Base-by-base conservation (phyloP, 192 early-diverging fungal genomes). In the Chytriomyces confervae region DNA sequence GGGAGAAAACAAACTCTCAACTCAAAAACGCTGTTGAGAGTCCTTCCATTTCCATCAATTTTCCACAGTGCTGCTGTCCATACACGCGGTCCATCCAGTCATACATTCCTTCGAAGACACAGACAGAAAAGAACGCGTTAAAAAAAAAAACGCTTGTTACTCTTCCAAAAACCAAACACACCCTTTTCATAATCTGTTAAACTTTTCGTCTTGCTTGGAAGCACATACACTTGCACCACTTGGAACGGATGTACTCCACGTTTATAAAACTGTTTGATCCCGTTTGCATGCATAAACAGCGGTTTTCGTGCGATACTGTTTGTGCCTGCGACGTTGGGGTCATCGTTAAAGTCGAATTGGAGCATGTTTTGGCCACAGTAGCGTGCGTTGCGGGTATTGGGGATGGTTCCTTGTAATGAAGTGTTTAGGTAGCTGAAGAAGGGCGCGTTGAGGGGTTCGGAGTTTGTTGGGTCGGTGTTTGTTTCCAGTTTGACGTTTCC, bases 351-450 rank as follows among this genome's bases (percentile, higher is more conserved):
- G 3, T 57, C 53, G 13, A 57, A 18, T 49, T 74, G 72, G 9
- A 74, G 60, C 72, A 74, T 74, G 60, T 62, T 74, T 29, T 74
- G 72, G 8, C 72, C 72, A 20, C 72, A 74, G 62, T 74, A 74
- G 9, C 66, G 43, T 45, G 49, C 13, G 6, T 53, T 50, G 29
- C 29, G 29, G 29, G 29, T 36, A 36, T 36, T 36, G 29, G 29
- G 29, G 29, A 36, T 36, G 29, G 29, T 36, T 36, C 29, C 29
- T 36, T 36, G 29, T 0, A 36, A 1, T 0, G 29, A 36, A 36
- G 29, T 36, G 29, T 36, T 36, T 0, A 36, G 29, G 29, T 36
- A 36, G 29, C 29, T 36, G 29, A 36, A 36, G 29, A 36, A 2
- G 29, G 29, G 29, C 29, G 29, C 29, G 29, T 36, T 36, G 29